Evolutionary conservation across 1,139 yeast species (phyloP).

Genomic region (Pneumocystis murina): DNA sequence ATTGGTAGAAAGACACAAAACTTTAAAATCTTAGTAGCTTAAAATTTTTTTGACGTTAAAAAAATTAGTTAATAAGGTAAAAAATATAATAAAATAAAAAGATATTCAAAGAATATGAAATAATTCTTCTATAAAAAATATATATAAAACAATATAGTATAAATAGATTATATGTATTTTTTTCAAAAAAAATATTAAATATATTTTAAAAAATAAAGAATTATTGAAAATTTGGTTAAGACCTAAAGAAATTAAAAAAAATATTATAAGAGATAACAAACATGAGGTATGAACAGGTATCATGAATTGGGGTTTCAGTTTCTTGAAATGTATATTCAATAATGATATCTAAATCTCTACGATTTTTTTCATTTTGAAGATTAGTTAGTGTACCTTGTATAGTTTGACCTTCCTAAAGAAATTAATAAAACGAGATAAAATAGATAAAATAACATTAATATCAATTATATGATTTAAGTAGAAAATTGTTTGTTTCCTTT

Average conservation of each 20-base stretch:
- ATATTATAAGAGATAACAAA: not conserved
- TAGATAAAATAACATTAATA: not conserved
- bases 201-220: not conserved
- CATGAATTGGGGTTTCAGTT: not conserved
- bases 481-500: conserved; percentile 95
- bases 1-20: too few species aligned
- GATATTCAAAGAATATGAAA: not conserved
- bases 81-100: not conserved
- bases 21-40: not conserved
- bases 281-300: not conserved
- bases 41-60: not conserved
- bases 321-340: conserved; percentile 18
- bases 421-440: not conserved
- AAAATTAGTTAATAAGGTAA: not conserved
- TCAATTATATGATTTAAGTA: conserved; percentile 51
- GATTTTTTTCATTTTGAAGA: conserved; percentile 62
- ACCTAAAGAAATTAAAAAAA: not conserved
- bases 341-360: conserved; percentile 38
- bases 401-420: conserved; percentile 42
- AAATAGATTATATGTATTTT: not conserved
- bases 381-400: conserved; percentile 59
- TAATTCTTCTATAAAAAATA: not conserved
- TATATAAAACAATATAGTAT: not conserved
- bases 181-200: not conserved
- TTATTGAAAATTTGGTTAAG: not conserved